Evolutionary conservation across 2,329 filamentous ascomycete species (phyloP), one percentile per base, ranked within the genome.

Genomic region (Exophiala xenobiotica): DNA sequence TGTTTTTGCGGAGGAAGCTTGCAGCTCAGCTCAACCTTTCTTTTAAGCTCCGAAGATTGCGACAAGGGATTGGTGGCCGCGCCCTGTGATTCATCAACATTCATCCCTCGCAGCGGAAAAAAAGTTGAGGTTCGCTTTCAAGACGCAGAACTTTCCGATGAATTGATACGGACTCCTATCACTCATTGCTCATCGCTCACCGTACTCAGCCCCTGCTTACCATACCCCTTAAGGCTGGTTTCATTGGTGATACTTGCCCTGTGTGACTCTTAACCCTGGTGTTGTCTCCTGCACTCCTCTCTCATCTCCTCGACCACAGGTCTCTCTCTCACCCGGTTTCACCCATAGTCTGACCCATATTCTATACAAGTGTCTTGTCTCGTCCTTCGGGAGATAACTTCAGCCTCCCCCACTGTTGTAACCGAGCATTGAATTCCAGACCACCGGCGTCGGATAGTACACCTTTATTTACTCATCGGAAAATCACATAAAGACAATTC

Each of bases 321-420:
- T 4, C 23, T 18, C 33, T 43, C 41, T 46, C 23, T 14, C 48
- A 44, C 48, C 53, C 53, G 53, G 53, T 56, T 56, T 56, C 42
- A 50, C 53, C 53, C 53, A 53, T 53, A 47, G 12, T 37, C 23
- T 49, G 46, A 53, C 53, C 29, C 37, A 24, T 48, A 14, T 43
- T 18, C 31, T 51, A 51, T 51, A 51, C 31, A 35, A 35, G 5
- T 16, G 5, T 8, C 20, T 23, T 4, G 37, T 22, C 12, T 40
- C 19, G 4, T 40, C 37, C 37, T 40, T 18, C 18, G 37, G 31
- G n/a, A 35, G 6, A 35, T 35, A 35, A 35, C n/a, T 35, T 35
- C 18, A 22, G 6, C 18, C 18, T 40, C 37, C 18, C 7, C 37
- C 37, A 40, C 37, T 20, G 16, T 23, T 40, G 9, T 14, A 14